Evolutionary conservation across 768 basidiomycete species (phyloP).

Genomic region (Plicaturopsis crispa): DNA sequence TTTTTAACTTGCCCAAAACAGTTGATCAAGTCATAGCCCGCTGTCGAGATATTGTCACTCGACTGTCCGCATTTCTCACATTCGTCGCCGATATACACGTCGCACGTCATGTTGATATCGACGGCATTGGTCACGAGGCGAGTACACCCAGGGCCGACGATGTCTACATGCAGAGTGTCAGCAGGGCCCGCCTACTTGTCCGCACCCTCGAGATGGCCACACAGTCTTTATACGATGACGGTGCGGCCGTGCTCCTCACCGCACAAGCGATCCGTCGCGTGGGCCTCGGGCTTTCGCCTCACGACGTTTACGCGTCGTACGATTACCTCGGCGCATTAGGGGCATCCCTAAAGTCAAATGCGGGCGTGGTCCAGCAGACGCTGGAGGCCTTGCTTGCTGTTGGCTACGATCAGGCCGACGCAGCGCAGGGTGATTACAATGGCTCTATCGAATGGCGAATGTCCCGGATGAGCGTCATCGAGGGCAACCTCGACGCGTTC

Average conservation of each 20-base stretch:
- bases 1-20: slow-evolving; percentile 14
- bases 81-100: slow-evolving; percentile 67
- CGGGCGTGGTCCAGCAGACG: slow-evolving; percentile 46
- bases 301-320: slow-evolving; percentile 25
- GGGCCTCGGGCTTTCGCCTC: slow-evolving; percentile 21
- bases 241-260: slow-evolving; percentile 48
- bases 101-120: slow-evolving; percentile 77
- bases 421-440: slow-evolving; percentile 63
- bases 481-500: slow-evolving; percentile 27
- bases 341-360: slow-evolving; percentile 48
- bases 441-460: slow-evolving; percentile 74
- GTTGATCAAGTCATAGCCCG: slow-evolving; percentile 33
- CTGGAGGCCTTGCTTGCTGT: slow-evolving; percentile 55
- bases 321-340: slow-evolving; percentile 44
- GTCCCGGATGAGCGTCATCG: slow-evolving; percentile 60
- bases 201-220: slow-evolving; percentile 62
- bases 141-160: slow-evolving; percentile 34
- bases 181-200: slow-evolving; percentile 58
- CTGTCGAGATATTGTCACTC: slow-evolving; percentile 45
- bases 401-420: slow-evolving; percentile 65
- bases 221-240: slow-evolving; percentile 73
- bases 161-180: slow-evolving; percentile 57
- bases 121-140: slow-evolving; percentile 53
- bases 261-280: slow-evolving; percentile 44
- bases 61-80: slow-evolving; percentile 50